Evolutionary conservation across 108 stramenopile genomes (phyloP).

Genomic region (Cylindrotheca fusiformis): DNA sequence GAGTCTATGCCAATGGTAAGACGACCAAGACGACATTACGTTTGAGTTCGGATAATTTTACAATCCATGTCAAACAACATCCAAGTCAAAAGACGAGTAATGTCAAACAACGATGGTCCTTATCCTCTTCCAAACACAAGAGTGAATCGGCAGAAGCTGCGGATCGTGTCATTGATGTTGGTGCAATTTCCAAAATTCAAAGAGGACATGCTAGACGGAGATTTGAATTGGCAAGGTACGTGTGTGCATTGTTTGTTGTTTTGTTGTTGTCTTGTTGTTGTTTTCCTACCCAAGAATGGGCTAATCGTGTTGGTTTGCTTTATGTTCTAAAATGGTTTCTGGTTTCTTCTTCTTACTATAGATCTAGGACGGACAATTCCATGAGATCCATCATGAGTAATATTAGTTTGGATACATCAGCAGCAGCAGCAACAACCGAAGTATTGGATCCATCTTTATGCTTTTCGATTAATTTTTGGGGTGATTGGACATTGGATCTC

Average conservation of each 20-base stretch:
- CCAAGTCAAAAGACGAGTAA: background rate
- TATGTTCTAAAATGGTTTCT: background rate
- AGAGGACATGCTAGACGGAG: slow-evolving; percentile 41
- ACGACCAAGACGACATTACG: slow-evolving; percentile 46
- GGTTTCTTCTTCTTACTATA: background rate
- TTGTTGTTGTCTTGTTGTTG: background rate
- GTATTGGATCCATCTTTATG: slow-evolving; percentile 52
- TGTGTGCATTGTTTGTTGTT: background rate
- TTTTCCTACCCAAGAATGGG: background rate
- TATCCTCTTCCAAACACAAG: background rate
- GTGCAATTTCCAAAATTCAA: slow-evolving; percentile 79
- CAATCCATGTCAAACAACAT: slow-evolving; percentile 42
- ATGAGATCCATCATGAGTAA: background rate
- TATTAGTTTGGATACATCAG: background rate
- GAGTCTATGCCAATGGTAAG: slow-evolving; percentile 65
- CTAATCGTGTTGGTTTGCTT: background rate
- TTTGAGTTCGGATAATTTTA: slow-evolving; percentile 68
- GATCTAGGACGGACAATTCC: background rate
- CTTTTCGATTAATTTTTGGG: slow-evolving; percentile 80
- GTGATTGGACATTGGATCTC: slow-evolving; percentile 73
- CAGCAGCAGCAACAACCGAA: slow-evolving; percentile 1
- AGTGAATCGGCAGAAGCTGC: background rate
- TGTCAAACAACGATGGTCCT: background rate
- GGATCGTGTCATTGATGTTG: slow-evolving; percentile 63
- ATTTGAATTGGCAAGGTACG: slow-evolving; percentile 27